These are phyloP conservation scores for Podospora pseudoanserina DNA, from an alignment of 495 filamentous ascomycete species.

Conservation along the genomic window DNA sequence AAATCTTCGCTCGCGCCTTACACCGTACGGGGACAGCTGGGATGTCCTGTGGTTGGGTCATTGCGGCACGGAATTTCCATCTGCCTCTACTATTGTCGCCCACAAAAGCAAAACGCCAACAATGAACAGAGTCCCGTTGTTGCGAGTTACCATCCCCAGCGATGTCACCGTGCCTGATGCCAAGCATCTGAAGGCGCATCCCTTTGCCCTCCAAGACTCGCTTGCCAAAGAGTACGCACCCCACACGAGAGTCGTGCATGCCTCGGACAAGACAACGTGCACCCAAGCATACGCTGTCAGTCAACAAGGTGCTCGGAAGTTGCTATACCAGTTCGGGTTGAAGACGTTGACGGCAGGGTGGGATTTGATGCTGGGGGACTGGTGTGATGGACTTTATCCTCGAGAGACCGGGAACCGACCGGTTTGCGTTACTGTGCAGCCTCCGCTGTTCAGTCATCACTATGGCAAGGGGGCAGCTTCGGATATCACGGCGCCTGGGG, in stretches of 20 bases:
- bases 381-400: slow-evolving; percentile 38
- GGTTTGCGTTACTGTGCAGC: slow-evolving; percentile 44
- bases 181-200: slow-evolving; percentile 42
- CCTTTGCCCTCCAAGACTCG: slow-evolving; percentile 41
- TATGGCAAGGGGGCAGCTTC: slow-evolving; percentile 38
- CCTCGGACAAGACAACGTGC: slow-evolving; percentile 38
- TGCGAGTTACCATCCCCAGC: slow-evolving; percentile 32
- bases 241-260: slow-evolving; percentile 45
- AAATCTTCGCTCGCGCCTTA: slow-evolving; percentile 1
- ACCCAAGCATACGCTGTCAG: slow-evolving; percentile 48
- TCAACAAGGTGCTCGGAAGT: slow-evolving; percentile 41
- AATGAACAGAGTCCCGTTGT: slow-evolving; percentile 16
- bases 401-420: slow-evolving; percentile 14
- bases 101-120: neutral
- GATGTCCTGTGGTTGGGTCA: slow-evolving; percentile 52
- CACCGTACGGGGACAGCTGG: slow-evolving; percentile 45
- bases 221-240: slow-evolving; percentile 37
- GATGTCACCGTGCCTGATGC: slow-evolving; percentile 42
- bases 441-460: slow-evolving; percentile 47
- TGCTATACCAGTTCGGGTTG: slow-evolving; percentile 40
- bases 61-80: slow-evolving; percentile 45
- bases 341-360: slow-evolving; percentile 38
- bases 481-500: slow-evolving; percentile 44
- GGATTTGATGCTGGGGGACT: slow-evolving; percentile 46
- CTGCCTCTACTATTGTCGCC: neutral